Base-by-base conservation (phyloP, 2,329 filamentous ascomycete genomes). In the Aspergillus aculeatinus region DNA sequence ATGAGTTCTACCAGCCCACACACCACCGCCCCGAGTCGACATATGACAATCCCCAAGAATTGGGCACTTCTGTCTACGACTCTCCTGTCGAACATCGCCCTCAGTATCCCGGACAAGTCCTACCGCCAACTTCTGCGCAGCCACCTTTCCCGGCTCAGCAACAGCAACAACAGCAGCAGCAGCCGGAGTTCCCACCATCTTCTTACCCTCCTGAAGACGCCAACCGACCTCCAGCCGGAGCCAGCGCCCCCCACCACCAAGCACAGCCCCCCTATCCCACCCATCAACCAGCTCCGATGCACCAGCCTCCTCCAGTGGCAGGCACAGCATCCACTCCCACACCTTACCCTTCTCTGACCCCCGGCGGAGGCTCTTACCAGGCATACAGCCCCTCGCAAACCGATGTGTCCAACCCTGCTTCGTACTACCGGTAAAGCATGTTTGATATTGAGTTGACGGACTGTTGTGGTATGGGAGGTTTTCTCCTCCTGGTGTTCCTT, bases 41-140 rank as follows among this genome's bases (percentile, higher is more conserved):
- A 11, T 89, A 89, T 67, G 87, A 87, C 29, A 85, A 86, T 64
- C 87, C 90, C 0, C 90, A 93, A 75, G 90, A 94, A 76, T 80
- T 94, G 51, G 88, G 89, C 27, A 92, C 90, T 0, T 90, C 89
- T 1, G 86, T 85, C 10, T 93, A 92, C 70, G 89, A 92, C 74
- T 90, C 89, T 3, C 90, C 89, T 48, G 82, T 90, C 44, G 85
- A 78, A 21, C 71, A 70, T 51, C 72, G 75, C 49, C 70, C 74
- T 57, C 68, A 72, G 19, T 79, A 76, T 12, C 65, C 69, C 27
- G 65, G 60, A 6, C 42, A 48, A 16, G 65, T 65, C n/a, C 67
- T 67, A 63, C 68, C 65, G 3, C 69, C 71, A 10, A 63, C 68
- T 25, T 60, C 65, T 47, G 63, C 60, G 27, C 70, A 69, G 48